Conservation (phyloP, 768 basidiomycete genomes). For the Tubosaeta sp. region DNA sequence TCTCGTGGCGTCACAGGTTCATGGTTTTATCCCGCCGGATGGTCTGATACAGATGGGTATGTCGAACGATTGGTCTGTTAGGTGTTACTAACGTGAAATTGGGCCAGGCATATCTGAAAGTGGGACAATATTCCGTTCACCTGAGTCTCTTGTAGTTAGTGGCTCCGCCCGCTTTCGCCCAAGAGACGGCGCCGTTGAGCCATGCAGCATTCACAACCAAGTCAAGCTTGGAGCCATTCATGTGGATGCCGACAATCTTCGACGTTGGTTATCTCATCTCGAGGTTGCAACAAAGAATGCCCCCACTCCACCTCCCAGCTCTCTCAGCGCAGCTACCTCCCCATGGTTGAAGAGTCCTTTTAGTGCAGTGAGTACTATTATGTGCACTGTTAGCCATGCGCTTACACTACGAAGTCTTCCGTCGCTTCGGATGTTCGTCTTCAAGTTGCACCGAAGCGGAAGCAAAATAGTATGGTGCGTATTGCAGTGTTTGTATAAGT, state of each 20-base stretch:
- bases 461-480: slow-evolving; percentile 16
- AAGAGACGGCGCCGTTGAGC: slow-evolving; percentile 48
- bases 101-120: slow-evolving; percentile 22
- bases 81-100: neutral
- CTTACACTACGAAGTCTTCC: slow-evolving; percentile 18
- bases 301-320: neutral
- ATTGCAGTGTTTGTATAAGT: neutral
- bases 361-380: slow-evolving; percentile 15
- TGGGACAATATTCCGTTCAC: slow-evolving; percentile 41
- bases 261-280: slow-evolving; percentile 12
- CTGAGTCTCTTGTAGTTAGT: slow-evolving; percentile 40
- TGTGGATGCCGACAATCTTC: slow-evolving; percentile 42
- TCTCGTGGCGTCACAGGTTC: slow-evolving; percentile 45
- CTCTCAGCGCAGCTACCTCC: slow-evolving; percentile 10
- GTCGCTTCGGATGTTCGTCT: slow-evolving; percentile 12
- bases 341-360: slow-evolving; percentile 30
- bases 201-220: slow-evolving; percentile 46
- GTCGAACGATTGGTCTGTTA: slow-evolving; percentile 1
- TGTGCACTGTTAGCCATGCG: neutral
- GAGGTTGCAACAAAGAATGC: slow-evolving; percentile 3
- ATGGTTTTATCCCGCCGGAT: slow-evolving; percentile 36
- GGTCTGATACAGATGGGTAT: slow-evolving; percentile 27
- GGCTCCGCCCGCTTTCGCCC: slow-evolving; percentile 58
- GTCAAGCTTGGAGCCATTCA: slow-evolving; percentile 45
- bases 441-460: slow-evolving; percentile 13